phyloP scores from a whole-genome alignment of 257 asterid genomes.

The Lycium barbarum region DNA sequence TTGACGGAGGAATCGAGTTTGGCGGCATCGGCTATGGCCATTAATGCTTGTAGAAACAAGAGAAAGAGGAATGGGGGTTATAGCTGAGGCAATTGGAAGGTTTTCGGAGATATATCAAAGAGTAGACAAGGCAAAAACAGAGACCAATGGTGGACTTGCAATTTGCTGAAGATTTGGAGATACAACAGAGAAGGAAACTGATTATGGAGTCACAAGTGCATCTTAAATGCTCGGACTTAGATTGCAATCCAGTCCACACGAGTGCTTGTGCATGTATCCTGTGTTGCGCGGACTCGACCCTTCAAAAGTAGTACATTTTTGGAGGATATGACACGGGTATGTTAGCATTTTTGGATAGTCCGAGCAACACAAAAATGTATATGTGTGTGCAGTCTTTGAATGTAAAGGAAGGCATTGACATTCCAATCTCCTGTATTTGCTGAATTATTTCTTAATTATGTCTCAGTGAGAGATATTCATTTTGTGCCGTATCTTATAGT shows the following conservation, averaged over 20 bases:
- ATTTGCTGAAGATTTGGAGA: constrained; percentile 84
- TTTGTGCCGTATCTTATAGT: too few species aligned
- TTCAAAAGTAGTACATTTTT: neutral
- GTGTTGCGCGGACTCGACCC: neutral
- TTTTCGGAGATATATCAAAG: constrained; percentile 71
- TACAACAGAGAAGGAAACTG: constrained; percentile 73
- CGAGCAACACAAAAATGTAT: neutral
- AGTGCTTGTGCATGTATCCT: constrained; percentile 7
- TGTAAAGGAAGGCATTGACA: neutral
- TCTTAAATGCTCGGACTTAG: constrained; percentile 26
- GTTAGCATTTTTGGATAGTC: neutral
- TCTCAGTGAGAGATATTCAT: too few species aligned
- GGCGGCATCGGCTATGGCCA: constrained; percentile 31
- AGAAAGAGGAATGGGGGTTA: constrained; percentile 43
- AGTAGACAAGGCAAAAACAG: constrained; percentile 86
- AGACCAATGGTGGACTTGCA: constrained; percentile 88
- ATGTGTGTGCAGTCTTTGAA: neutral
- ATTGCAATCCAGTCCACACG: neutral
- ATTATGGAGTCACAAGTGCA: constrained; percentile 79
- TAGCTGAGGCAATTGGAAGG: constrained; percentile 76
- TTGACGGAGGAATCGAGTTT: constrained; percentile 56
- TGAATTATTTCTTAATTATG: too few species aligned
- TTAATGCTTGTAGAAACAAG: constrained; percentile 38
- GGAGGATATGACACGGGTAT: neutral
- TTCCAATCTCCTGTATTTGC: neutral